Conservation (phyloP, 441 rosid genomes). For the Dalechampia spathulata region DNA sequence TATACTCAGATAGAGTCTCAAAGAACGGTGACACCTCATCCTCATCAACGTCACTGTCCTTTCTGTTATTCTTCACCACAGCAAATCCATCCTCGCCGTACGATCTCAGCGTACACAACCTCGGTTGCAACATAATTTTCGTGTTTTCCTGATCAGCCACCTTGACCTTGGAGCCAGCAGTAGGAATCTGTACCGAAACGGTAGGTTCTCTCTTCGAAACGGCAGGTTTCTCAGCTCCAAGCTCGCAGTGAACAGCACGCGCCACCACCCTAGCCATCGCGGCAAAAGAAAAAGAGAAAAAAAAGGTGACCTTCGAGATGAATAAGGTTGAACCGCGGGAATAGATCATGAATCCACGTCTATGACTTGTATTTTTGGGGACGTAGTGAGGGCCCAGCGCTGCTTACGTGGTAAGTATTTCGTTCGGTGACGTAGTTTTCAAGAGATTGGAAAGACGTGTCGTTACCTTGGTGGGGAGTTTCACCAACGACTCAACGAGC, state of each 20-base stretch:
- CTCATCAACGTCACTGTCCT: not conserved
- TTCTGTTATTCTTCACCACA: slow-evolving; percentile 32
- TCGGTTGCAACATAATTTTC: slow-evolving; percentile 71
- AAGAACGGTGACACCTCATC: slow-evolving; percentile 51
- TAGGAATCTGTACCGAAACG: slow-evolving; percentile 16
- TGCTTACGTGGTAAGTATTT: slow-evolving; percentile 14
- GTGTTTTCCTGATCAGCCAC: slow-evolving; percentile 26
- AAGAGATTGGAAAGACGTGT: not conserved
- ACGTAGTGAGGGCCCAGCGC: not conserved
- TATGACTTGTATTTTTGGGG: not conserved
- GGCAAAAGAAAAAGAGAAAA: no score
- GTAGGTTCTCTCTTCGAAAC: slow-evolving; percentile 22
- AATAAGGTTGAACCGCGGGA: not conserved
- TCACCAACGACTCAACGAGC: not conserved
- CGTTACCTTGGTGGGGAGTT: not conserved
- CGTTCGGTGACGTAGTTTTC: slow-evolving; percentile 25
- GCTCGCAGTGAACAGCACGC: slow-evolving; percentile 41
- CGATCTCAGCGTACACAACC: slow-evolving; percentile 77
- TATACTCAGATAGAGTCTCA: slow-evolving; percentile 71
- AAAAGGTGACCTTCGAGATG: no score
- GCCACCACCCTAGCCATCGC: slow-evolving; percentile 25
- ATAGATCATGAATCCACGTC: slow-evolving; percentile 28
- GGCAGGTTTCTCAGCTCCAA: slow-evolving; percentile 20
- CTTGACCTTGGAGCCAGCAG: slow-evolving; percentile 18
- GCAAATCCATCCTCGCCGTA: slow-evolving; percentile 57